These are phyloP conservation scores for Bolboschoenoplectus hybrid DNA, from an alignment of 202 grass and related monocot genomes.

Conservation along the genomic window DNA sequence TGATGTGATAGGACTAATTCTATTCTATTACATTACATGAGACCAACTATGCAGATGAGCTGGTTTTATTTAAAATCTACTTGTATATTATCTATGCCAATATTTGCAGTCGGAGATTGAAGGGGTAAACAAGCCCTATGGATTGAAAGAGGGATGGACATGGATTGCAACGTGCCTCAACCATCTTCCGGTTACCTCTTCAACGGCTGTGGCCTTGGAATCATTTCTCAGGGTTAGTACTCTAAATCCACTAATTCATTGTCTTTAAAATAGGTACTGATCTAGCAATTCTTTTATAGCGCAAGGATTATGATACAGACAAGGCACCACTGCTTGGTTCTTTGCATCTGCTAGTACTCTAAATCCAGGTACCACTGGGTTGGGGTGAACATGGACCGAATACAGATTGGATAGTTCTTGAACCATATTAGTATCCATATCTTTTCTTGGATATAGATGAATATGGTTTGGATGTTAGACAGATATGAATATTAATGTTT, in stretches of 20 bases:
- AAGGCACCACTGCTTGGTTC: not conserved
- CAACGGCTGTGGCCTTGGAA: constrained; percentile 75
- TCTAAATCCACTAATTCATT: no score
- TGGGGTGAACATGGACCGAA: not conserved
- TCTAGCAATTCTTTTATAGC: not conserved
- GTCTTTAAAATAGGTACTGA: constrained; percentile 42
- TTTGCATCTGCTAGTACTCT: not conserved
- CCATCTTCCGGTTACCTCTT: constrained; percentile 63
- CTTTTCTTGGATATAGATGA: not conserved
- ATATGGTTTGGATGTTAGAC: not conserved
- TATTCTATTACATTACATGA: not conserved
- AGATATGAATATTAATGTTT: not conserved
- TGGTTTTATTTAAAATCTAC: not conserved
- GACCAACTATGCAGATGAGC: not conserved
- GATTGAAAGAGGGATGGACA: constrained; percentile 80
- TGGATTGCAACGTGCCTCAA: constrained; percentile 92
- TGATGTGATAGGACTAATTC: not conserved
- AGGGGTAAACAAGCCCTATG: constrained; percentile 69
- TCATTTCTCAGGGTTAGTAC: constrained; percentile 54
- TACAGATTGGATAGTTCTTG: not conserved
- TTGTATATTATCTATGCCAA: constrained; percentile 15
- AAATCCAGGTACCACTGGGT: not conserved
- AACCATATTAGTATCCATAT: not conserved
- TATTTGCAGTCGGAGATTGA: constrained; percentile 72
- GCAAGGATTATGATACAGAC: constrained; percentile 25